Base-by-base conservation (phyloP, 306 rosid species). In the Sphenostylis stenocarpa region DNA sequence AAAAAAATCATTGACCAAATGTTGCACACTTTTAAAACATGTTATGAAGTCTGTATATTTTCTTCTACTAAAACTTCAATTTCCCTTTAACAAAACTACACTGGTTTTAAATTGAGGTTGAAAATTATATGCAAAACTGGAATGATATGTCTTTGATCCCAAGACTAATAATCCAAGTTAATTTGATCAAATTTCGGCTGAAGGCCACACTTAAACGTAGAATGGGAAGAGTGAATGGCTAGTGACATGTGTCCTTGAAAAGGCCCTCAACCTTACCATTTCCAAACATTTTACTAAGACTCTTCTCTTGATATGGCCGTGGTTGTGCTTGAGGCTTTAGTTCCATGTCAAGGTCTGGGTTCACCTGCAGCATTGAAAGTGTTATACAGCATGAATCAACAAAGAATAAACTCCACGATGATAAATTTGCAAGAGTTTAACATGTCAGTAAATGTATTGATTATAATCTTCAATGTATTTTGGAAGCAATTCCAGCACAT, bases 251-350 rank as follows among this genome's bases (percentile, higher is more conserved):
- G 67, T 23, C 71, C 81, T 67, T 19, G 72, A 70, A 79, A 60
- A 24, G 41, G 47, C 72, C 68, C 60, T 21, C 70, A 77, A n/a
- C 20, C 66, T 61, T 86, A 95, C 98, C 97, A 52, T 95, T 95
- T 80, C 98, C 98, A 89, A 95, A 95, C 98, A 95, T 95, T 90
- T 95, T 92, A 80, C 97, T 95, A 72, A 95, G 90, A 72, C 98
- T 95, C 89, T 95, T 95, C 81, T 95, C 98, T 79, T 95, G 98
- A 89, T 95, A 92, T 5, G 98, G 98, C 45, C 97, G 89, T 53
- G 98, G 98, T 78, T 95, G 97, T 60, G 97, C 98, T 71, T 95
- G 96, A 76, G 98, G 97, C 87, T 95, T 95, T 53, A 92, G 84
- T 82, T 95, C 98, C 93, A 95, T 80, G 74, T 95, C 95, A 23